Conservation (phyloP, 768 basidiomycete species). For the Serpula lacrymans region DNA sequence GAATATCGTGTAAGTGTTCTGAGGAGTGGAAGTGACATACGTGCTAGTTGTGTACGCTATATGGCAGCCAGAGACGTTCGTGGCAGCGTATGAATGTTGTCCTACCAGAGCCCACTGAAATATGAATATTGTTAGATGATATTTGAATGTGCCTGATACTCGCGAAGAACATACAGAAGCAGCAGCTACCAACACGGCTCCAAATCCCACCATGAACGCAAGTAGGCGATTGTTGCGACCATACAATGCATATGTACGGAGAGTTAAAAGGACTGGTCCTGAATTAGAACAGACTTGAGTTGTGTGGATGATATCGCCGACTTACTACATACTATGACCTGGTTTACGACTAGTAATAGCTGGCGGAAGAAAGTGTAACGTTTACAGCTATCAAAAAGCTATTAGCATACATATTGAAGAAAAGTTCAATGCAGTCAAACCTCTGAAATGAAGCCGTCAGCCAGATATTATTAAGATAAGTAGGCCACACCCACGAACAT, state of each 20-base stretch:
- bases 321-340: slow-evolving; percentile 46
- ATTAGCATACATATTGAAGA: background rate
- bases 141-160: background rate
- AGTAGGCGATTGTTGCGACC: slow-evolving; percentile 36
- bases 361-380: slow-evolving; percentile 39
- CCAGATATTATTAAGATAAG: no score
- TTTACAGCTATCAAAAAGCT: slow-evolving; percentile 33
- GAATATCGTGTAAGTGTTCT: no score
- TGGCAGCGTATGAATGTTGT: slow-evolving; percentile 27
- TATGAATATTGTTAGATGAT: background rate
- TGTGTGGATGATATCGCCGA: background rate
- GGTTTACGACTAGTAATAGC: slow-evolving; percentile 37
- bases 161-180: slow-evolving; percentile 32
- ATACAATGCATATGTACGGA: slow-evolving; percentile 52
- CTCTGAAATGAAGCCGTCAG: slow-evolving; percentile 2
- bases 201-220: slow-evolving; percentile 31
- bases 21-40: slow-evolving; percentile 1
- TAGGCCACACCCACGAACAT: no score
- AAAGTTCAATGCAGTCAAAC: slow-evolving; percentile 1
- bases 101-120: slow-evolving; percentile 43
- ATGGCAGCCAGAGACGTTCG: slow-evolving; percentile 26
- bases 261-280: slow-evolving; percentile 37
- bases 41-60: slow-evolving; percentile 2
- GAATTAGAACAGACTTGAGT: background rate
- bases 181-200: slow-evolving; percentile 25